Evolutionary conservation across 805 yeast species (phyloP), one percentile per base, ranked within the genome.

Genomic region (Alloascoidea africana): DNA sequence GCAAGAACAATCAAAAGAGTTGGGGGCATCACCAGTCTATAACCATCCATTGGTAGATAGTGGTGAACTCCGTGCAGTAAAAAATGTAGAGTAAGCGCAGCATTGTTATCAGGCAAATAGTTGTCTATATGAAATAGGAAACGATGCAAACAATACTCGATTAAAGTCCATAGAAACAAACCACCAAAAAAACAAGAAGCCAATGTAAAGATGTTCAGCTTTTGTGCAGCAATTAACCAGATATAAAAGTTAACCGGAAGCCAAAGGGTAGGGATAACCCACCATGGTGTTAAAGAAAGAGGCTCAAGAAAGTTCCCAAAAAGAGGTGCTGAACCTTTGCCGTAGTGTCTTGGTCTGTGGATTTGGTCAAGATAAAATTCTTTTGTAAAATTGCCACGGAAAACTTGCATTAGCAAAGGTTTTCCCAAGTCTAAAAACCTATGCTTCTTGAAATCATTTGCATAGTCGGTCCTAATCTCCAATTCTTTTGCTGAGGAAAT

Each of bases 281-380:
- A 91, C 97, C 97, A 91, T 8, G 96, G 79, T 2, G 98, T 91
- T 51, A 79, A 65, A 5, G 94, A 76, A 17, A 91, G 53, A 3
- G 96, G 96, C 60, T 91, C 98, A 42, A 91, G 63, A 57, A 89
- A 82, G 59, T 87, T 86, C 36, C 98, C 98, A 58, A 91, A 91
- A 39, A 91, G 56, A 4, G 87, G 96, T 8, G 98, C 98, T 2
- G 96, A 84, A 6, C 96, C 96, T 54, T 86, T 77, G 46, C 97
- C 97, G 54, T 87, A 91, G 58, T 91, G 98, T 55, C 98, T 77
- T 38, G 98, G 98, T 59, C 96, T 75, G 58, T 91, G 98, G 33
- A 91, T 91, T 60, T 91, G 96, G 54, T 86, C 95, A 52, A 91
- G 66, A 56, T 91, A 91, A 52, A 91, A 89, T 34, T 84, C 93